Conservation (phyloP, 768 basidiomycete genomes). For the Macrocybe gigantea region DNA sequence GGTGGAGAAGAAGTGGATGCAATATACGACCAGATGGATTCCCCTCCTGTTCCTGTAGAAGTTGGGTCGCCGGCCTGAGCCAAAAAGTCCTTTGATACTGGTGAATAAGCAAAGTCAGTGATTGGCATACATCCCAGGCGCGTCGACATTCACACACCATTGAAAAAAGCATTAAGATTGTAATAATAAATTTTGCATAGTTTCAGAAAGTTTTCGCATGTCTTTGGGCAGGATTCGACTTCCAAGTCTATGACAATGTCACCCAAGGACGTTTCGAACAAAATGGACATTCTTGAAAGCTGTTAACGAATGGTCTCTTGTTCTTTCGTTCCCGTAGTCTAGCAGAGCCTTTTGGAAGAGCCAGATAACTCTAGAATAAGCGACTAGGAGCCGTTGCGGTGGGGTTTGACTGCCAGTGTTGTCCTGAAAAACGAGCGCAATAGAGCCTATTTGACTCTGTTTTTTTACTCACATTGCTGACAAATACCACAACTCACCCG, state of each 20-base stretch:
- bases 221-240: conserved; percentile 83
- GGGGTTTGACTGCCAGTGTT: no score
- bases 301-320: no score
- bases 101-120: neutral
- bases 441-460: no score
- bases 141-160: conserved; percentile 52
- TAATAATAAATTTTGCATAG: conserved; percentile 97
- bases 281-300: conserved; percentile 69
- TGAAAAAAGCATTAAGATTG: conserved; percentile 96
- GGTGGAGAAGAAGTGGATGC: conserved; percentile 37
- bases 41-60: conserved; percentile 90
- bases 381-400: no score
- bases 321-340: no score
- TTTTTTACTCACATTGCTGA: no score
- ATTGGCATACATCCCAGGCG: neutral
- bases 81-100: conserved; percentile 96
- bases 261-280: conserved; percentile 95
- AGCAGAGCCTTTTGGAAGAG: no score
- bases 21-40: conserved; percentile 80
- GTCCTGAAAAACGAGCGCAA: no score
- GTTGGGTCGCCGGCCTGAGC: conserved; percentile 97
- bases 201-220: conserved; percentile 95
- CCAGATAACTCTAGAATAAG: no score
- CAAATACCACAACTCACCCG: no score
- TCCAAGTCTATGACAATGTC: conserved; percentile 97